Conservation (phyloP, 1,284 basidiomycete species). For the Tetrapyrgos nigripes region DNA sequence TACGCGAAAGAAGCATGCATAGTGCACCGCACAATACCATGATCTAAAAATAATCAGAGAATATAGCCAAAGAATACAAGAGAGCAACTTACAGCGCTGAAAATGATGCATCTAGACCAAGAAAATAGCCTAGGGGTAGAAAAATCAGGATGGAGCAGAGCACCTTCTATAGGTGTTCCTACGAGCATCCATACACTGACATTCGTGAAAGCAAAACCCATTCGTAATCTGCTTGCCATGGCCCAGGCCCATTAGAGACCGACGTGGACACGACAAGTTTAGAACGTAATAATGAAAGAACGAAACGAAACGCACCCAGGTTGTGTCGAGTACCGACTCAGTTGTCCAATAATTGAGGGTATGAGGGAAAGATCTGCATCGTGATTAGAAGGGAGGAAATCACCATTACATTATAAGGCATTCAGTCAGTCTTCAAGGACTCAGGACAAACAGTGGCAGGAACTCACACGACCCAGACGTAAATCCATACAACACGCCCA, state of each 20-base stretch:
- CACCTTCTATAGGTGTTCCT: constrained; percentile 56
- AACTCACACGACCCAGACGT: constrained; percentile 54
- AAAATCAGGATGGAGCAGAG: constrained; percentile 34
- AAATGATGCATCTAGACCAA: constrained; percentile 46
- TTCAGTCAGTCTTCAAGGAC: not conserved
- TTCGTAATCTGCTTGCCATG: constrained; percentile 54
- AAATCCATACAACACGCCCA: constrained; percentile 56
- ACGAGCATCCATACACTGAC: constrained; percentile 53
- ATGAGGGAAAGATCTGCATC: constrained; percentile 54
- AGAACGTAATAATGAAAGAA: not conserved
- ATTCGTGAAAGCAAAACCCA: constrained; percentile 58
- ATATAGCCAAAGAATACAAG: not conserved
- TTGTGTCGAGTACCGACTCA: constrained; percentile 49
- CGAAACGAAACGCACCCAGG: constrained; percentile 44
- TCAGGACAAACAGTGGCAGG: not conserved
- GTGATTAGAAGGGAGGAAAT: not conserved
- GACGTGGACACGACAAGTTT: too few species aligned
- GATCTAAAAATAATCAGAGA: constrained; percentile 18
- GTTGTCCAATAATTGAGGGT: constrained; percentile 50
- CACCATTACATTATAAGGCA: too few species aligned
- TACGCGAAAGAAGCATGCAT: constrained; percentile 33
- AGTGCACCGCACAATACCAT: constrained; percentile 32
- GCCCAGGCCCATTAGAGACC: too few species aligned
- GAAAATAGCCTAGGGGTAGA: constrained; percentile 24
- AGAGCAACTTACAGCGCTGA: constrained; percentile 44